Evolutionary conservation across 73 alveolate genomes (phyloP).

Genomic region (Breviolum minutum): DNA sequence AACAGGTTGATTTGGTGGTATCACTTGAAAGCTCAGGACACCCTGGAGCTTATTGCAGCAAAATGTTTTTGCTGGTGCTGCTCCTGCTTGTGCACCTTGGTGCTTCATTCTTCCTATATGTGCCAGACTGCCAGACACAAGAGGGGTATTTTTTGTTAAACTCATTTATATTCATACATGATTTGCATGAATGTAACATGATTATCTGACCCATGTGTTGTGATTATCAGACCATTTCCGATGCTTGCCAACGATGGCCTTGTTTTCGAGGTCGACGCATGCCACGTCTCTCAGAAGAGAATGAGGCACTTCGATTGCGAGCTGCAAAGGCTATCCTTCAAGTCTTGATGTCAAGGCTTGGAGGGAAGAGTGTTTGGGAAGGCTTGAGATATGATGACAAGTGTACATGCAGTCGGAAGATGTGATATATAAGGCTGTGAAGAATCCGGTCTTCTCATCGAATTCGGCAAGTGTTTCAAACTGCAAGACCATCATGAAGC

Average conservation of each 20-base stretch:
- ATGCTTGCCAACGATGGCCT: neutral
- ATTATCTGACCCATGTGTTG: neutral
- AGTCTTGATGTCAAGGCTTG: constrained; percentile 55
- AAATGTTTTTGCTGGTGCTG: constrained; percentile 13
- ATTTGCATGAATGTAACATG: no score
- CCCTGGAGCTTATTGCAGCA: constrained; percentile 15
- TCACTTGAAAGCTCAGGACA: constrained; percentile 37
- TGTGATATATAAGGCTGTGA: no score
- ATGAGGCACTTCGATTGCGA: constrained; percentile 56
- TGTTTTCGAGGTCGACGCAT: neutral
- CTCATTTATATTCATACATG: neutral
- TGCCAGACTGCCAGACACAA: neutral
- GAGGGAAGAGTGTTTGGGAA: neutral
- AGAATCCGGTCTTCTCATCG: no score
- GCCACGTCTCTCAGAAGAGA: constrained; percentile 16
- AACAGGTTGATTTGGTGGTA: neutral
- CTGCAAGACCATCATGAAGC: no score
- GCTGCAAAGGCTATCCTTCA: constrained; percentile 49
- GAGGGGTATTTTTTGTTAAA: no score
- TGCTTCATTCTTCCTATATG: neutral
- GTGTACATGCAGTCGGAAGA: neutral
- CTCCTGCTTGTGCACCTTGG: constrained; percentile 34
- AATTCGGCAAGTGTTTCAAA: no score
- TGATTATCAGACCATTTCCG: neutral
- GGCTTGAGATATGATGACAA: neutral